phyloP scores from a whole-genome alignment of 352 stramenopile genomes.

The Thraustochytrium striatum region DNA sequence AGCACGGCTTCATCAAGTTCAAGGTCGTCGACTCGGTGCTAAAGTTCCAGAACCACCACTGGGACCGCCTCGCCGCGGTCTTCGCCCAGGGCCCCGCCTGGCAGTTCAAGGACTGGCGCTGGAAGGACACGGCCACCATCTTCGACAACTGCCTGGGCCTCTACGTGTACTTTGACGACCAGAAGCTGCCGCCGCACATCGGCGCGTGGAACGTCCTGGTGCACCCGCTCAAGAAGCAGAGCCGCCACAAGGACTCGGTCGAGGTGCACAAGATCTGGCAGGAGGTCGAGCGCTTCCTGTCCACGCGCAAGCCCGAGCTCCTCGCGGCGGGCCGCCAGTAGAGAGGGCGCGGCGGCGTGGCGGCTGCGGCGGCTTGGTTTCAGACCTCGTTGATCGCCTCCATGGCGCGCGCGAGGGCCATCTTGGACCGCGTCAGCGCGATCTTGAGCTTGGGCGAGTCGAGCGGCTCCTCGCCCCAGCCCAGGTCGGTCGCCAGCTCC shows the following conservation, averaged over 20 bases:
- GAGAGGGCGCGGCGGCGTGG: no score
- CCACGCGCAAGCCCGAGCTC: slow-evolving; percentile 9
- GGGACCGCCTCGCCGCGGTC: slow-evolving; percentile 45
- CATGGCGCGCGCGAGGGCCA: slow-evolving; percentile 30
- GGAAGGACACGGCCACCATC: slow-evolving; percentile 22
- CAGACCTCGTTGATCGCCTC: slow-evolving; percentile 40
- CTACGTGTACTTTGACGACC: slow-evolving; percentile 52
- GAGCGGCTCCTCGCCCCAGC: background rate
- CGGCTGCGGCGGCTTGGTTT: no score
- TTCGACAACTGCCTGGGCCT: slow-evolving; percentile 45
- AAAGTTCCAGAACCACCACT: slow-evolving; percentile 47
- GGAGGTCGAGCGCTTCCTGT: slow-evolving; percentile 38
- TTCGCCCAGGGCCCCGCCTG: slow-evolving; percentile 46
- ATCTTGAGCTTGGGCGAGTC: slow-evolving; percentile 8
- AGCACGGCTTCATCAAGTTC: slow-evolving; percentile 29
- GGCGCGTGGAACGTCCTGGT: slow-evolving; percentile 47
- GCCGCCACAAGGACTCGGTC: slow-evolving; percentile 34
- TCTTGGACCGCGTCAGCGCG: slow-evolving; percentile 23
- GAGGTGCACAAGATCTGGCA: slow-evolving; percentile 41
- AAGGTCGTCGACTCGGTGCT: slow-evolving; percentile 48
- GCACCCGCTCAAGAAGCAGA: slow-evolving; percentile 45
- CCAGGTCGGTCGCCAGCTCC: background rate
- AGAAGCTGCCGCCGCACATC: slow-evolving; percentile 44
- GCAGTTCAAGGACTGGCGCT: slow-evolving; percentile 53
- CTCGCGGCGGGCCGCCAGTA: background rate